Evolutionary conservation across 495 filamentous ascomycete genomes (phyloP).

Genomic region (Talaromyces nanjingensis): DNA sequence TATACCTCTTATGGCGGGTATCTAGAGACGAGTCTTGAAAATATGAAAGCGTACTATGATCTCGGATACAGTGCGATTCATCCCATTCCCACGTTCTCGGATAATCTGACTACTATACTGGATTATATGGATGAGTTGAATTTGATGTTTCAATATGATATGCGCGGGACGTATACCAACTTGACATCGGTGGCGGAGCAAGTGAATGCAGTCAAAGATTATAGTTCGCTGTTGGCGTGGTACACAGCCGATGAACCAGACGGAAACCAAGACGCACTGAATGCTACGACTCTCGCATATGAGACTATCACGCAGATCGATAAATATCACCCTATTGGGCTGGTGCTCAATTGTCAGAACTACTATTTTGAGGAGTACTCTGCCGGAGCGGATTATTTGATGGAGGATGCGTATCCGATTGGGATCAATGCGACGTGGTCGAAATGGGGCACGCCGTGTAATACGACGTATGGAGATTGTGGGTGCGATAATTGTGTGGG

Average conservation of each 20-base stretch:
- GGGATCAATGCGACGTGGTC: constrained; percentile 41
- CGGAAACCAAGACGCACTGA: constrained; percentile 50
- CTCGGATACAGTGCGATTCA: constrained; percentile 47
- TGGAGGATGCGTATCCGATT: constrained; percentile 57
- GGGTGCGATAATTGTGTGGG: constrained; percentile 60
- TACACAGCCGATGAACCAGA: constrained; percentile 64
- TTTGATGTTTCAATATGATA: constrained; percentile 55
- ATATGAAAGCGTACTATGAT: constrained; percentile 24
- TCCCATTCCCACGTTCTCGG: constrained; percentile 25
- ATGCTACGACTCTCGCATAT: constrained; percentile 26
- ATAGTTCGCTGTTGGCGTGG: constrained; percentile 48
- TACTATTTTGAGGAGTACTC: constrained; percentile 54
- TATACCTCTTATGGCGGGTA: constrained; percentile 53
- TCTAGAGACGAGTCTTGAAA: constrained; percentile 16
- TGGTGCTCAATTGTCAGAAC: constrained; percentile 60
- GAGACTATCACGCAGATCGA: constrained; percentile 44
- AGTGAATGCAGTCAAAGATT: constrained; percentile 39
- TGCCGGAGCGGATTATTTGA: constrained; percentile 51
- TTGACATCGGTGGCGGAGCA: constrained; percentile 38
- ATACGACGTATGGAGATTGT: constrained; percentile 57
- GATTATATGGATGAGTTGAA: constrained; percentile 44
- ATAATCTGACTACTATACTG: constrained; percentile 29
- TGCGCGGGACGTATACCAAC: constrained; percentile 53
- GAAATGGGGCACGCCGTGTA: constrained; percentile 42
- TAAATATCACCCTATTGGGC: constrained; percentile 57